Base-by-base conservation (phyloP, 257 asterid genomes). In the Lavandula angustifolia region DNA sequence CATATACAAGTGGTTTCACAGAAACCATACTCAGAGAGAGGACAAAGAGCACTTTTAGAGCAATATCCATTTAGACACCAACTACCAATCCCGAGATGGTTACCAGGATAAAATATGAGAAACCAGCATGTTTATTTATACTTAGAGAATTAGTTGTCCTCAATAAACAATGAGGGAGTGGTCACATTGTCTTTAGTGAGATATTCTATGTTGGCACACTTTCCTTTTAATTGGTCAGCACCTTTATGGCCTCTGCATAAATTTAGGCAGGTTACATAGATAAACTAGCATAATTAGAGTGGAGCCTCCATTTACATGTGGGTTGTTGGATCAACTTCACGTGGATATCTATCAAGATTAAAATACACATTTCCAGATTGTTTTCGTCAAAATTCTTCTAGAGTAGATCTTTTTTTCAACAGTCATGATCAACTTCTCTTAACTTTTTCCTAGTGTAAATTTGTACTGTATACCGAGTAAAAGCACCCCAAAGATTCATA, bases 241-340 rank as follows among this genome's bases (percentile, higher is more conserved):
- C 75, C 68, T 68, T 43, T 71, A 49, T 78, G 84, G 73, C 69
- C 61, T 60, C 67, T 78, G 75, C 67, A 44, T 62, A 37, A 77
- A 59, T 66, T 48, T 65, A 72, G 74, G 85, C 68, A 63, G 66
- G 66, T 67, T 70, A 62, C 27, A 61, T 58, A 63, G 70, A 11
- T 62, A 53, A 71, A 72, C 57, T 56, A 68, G 74, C 83, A 73
- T 66, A 75, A 67, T 59, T 69, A 72, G 57, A 76, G 83, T 74
- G 82, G 84, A 71, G 55, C 73, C 80, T 82, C 80, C 81, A 77
- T 72, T 82, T 57, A 56, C 59, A 22, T 72, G 78, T 81, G 96
- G 87, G 80, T 81, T 75, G 87, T 82, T 84, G 80, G 85, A 74
- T 77, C 77, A 74, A 62, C 73, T 76, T 62, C 87, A 76, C 79